Conservation (phyloP, 805 yeast species). For the Hanseniaspora mollemarum region DNA sequence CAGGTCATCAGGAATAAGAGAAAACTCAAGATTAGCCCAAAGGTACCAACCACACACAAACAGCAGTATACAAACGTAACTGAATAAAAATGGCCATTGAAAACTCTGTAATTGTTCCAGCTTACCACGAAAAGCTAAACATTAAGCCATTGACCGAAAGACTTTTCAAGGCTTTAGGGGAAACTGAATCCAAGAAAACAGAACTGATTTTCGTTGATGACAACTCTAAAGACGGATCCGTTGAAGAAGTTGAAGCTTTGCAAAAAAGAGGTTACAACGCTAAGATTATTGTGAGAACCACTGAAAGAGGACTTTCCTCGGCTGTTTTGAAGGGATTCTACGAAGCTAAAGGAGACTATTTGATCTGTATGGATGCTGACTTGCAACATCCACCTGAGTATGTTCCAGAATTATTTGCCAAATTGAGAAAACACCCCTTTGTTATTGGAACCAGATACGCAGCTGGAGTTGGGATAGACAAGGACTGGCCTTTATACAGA, state of each 20-base stretch:
- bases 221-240: conserved; percentile 42
- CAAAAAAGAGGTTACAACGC: conserved; percentile 39
- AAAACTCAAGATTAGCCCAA: neutral
- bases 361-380: conserved; percentile 45
- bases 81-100: conserved; percentile 27
- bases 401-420: conserved; percentile 36
- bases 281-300: conserved; percentile 39
- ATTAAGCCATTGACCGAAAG: conserved; percentile 41
- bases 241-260: conserved; percentile 39
- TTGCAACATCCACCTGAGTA: conserved; percentile 44
- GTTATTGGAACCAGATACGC: conserved; percentile 44
- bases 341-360: conserved; percentile 38
- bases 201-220: conserved; percentile 44
- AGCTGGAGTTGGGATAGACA: conserved; percentile 44
- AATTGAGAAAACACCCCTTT: conserved; percentile 35
- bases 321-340: conserved; percentile 41
- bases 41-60: neutral
- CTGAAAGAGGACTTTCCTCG: conserved; percentile 40
- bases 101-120: conserved; percentile 39
- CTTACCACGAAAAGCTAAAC: conserved; percentile 40
- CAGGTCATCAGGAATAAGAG: neutral
- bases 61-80: too few relatives aligned
- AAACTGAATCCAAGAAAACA: conserved; percentile 32
- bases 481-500: conserved; percentile 43
- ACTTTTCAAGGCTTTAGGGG: conserved; percentile 39